phyloP scores from a whole-genome alignment of 2,329 filamentous ascomycete species.

The Nemania serpens region DNA sequence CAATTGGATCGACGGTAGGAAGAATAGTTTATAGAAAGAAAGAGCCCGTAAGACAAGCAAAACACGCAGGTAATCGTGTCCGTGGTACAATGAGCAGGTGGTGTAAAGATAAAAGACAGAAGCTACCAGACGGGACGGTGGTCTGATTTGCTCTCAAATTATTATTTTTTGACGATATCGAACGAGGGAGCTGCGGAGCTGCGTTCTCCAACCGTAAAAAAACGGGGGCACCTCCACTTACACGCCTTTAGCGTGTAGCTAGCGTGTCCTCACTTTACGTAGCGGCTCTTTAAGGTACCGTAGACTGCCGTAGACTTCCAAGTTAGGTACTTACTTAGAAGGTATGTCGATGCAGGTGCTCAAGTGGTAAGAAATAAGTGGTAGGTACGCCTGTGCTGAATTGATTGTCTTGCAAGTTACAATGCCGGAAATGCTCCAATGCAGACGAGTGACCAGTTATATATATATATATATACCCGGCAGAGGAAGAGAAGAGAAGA shows the following conservation, averaged over 20 bases:
- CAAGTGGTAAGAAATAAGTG: no score
- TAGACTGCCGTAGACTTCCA: not conserved
- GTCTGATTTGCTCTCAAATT: constrained; percentile 16
- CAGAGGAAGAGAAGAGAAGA: not conserved
- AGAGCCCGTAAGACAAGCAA: not conserved
- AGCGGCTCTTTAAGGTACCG: not conserved
- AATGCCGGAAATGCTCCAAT: no score
- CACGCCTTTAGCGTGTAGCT: constrained; percentile 5
- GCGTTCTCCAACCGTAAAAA: constrained; percentile 17
- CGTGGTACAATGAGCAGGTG: no score
- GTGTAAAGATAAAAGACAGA: no score
- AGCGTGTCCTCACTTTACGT: no score
- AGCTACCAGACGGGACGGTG: no score
- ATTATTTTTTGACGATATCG: constrained; percentile 17
- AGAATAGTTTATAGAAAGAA: not conserved
- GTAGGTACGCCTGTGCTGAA: no score
- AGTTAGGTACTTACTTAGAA: no score
- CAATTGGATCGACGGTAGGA: constrained; percentile 10
- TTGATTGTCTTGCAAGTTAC: no score
- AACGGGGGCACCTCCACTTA: constrained; percentile 23
- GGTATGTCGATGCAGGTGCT: no score
- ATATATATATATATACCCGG: not conserved
- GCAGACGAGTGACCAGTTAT: constrained; percentile 11
- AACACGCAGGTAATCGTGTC: no score
- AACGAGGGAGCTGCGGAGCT: constrained; percentile 17